Percentiles rank a stretch among this genome's conserved stretches.
phyloP scores from a whole-genome alignment of 768 basidiomycete genomes.

The Roridomyces roridus region DNA sequence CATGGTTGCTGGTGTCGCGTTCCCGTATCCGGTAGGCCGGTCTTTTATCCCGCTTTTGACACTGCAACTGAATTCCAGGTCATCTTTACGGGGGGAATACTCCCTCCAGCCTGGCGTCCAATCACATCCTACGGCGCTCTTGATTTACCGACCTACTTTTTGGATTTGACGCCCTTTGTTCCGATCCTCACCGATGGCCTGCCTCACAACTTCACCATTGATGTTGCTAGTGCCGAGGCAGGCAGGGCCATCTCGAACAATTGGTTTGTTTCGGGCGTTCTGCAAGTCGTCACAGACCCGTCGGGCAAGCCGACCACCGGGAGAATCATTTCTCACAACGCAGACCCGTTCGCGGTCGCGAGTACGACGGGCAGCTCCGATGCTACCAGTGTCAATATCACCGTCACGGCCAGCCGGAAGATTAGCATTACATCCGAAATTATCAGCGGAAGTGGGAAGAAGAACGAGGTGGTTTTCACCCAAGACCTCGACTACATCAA shows the following conservation, averaged over 20 bases:
- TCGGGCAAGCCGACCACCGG: conserved; percentile 71
- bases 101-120: conserved; percentile 68
- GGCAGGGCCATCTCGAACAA: conserved; percentile 73
- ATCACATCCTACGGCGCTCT: conserved; percentile 80
- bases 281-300: conserved; percentile 73
- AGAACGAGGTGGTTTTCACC: conserved; percentile 61
- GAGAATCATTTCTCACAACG: conserved; percentile 64
- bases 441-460: conserved; percentile 62
- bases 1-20: conserved; percentile 51
- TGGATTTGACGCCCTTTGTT: conserved; percentile 81
- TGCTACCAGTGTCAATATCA: conserved; percentile 58
- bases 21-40: conserved; percentile 49
- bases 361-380: conserved; percentile 49
- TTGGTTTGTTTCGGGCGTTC: conserved; percentile 77
- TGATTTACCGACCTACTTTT: conserved; percentile 77
- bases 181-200: conserved; percentile 70
- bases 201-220: conserved; percentile 74
- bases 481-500: conserved; percentile 70
- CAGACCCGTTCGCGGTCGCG: conserved; percentile 60
- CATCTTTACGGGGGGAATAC: conserved; percentile 79
- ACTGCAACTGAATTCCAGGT: conserved; percentile 23
- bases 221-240: conserved; percentile 72
- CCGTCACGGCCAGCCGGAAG: conserved; percentile 62
- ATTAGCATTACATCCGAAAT: conserved; percentile 69
- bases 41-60: not conserved